These are phyloP conservation scores for Globisporangium uncinulatum DNA, from an alignment of 352 stramenopile genomes.

Conservation along the genomic window DNA sequence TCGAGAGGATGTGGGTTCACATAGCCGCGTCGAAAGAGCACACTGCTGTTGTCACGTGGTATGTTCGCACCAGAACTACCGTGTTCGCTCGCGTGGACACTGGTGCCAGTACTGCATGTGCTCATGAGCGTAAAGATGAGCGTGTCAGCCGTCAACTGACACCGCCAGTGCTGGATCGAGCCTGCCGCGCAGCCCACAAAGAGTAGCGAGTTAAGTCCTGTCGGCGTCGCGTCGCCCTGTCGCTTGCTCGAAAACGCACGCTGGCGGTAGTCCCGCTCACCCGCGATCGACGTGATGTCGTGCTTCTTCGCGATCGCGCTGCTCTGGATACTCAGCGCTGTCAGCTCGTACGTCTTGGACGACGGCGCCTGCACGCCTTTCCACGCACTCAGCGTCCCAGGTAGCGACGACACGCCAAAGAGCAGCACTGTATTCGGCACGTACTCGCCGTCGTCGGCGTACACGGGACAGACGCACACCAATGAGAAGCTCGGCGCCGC, in stretches of 20 bases:
- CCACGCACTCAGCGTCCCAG: slow-evolving; percentile 54
- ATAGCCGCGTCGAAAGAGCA: slow-evolving; percentile 33
- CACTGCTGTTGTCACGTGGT: background rate
- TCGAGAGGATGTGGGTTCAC: background rate
- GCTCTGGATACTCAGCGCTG: slow-evolving; percentile 45
- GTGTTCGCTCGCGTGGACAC: too few species aligned
- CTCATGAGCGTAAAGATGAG: slow-evolving; percentile 81
- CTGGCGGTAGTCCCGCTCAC: slow-evolving; percentile 77
- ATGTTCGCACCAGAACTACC: background rate
- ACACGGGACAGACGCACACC: slow-evolving; percentile 65
- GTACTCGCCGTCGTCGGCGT: slow-evolving; percentile 74
- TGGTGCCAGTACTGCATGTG: slow-evolving; percentile 12
- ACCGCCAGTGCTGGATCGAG: slow-evolving; percentile 73
- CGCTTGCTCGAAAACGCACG: slow-evolving; percentile 61
- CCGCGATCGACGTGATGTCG: slow-evolving; percentile 70
- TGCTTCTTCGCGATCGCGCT: slow-evolving; percentile 33
- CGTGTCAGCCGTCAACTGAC: slow-evolving; percentile 32
- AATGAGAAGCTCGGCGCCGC: slow-evolving; percentile 27
- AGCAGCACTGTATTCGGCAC: slow-evolving; percentile 61
- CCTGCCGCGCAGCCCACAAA: slow-evolving; percentile 62
- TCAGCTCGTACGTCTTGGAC: slow-evolving; percentile 39
- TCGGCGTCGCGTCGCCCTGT: slow-evolving; percentile 7
- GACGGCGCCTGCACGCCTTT: slow-evolving; percentile 39
- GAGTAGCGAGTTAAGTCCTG: slow-evolving; percentile 64
- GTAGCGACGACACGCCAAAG: slow-evolving; percentile 48